Percentiles rank a stretch among this genome's conserved stretches.
These are phyloP conservation scores for Cyclotella cryptica DNA, from an alignment of 108 stramenopile genomes.

Conservation along the genomic window DNA sequence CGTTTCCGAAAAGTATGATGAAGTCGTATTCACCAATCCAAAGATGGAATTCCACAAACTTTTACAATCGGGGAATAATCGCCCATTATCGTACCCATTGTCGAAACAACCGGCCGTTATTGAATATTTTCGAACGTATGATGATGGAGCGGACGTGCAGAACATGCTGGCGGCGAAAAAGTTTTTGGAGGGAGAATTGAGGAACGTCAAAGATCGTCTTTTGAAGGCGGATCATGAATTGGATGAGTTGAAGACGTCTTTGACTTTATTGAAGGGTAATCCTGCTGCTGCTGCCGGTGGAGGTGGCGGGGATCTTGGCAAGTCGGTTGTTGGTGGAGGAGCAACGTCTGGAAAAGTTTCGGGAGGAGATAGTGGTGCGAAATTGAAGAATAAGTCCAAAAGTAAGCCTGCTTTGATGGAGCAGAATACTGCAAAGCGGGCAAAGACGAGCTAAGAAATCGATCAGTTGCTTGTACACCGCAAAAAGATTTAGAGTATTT, in stretches of 20 bases:
- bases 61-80: slow-evolving; percentile 37
- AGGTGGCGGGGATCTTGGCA: not conserved
- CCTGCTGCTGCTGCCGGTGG: not conserved
- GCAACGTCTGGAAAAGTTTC: not conserved
- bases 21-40: slow-evolving; percentile 96
- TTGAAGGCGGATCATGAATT: slow-evolving; percentile 55
- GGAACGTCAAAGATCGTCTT: slow-evolving; percentile 72
- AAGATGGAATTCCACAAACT: slow-evolving; percentile 69
- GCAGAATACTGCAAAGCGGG: no score
- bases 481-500: no score
- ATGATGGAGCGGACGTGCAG: slow-evolving; percentile 71
- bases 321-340: not conserved
- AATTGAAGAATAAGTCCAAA: not conserved
- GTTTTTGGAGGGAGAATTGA: slow-evolving; percentile 73
- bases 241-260: slow-evolving; percentile 55
- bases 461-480: no score
- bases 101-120: slow-evolving; percentile 52
- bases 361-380: not conserved
- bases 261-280: slow-evolving; percentile 32
- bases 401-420: not conserved
- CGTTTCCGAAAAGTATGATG: slow-evolving; percentile 94
- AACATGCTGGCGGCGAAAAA: slow-evolving; percentile 67
- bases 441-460: no score
- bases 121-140: slow-evolving; percentile 58
- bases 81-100: slow-evolving; percentile 38